These are phyloP conservation scores for Chimonanthus praecox DNA, from an alignment of 164 flowering plant genomes.

Conservation along the genomic window DNA sequence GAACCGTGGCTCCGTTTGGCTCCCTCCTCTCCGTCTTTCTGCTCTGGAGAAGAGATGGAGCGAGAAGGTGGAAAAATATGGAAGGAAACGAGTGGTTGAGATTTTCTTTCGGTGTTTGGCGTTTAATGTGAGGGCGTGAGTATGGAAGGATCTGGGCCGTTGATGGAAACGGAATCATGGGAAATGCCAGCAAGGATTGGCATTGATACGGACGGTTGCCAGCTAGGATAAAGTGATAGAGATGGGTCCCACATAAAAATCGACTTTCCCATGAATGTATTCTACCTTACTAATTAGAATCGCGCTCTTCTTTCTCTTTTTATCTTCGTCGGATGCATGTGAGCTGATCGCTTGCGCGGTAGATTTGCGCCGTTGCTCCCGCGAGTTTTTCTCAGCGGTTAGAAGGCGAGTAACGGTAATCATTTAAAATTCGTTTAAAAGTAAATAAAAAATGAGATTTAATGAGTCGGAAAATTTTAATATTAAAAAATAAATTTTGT, in stretches of 20 bases:
- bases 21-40: not conserved
- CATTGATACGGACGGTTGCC: not conserved
- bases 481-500: too few species aligned
- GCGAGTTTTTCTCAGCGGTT: too few species aligned
- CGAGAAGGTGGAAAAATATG: not conserved
- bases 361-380: too few species aligned
- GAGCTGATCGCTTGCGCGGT: too few species aligned
- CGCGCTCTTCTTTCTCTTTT: too few species aligned
- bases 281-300: too few species aligned
- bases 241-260: not conserved
- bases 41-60: not conserved
- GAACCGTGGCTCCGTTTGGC: not conserved
- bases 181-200: not conserved
- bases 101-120: not conserved
- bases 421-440: too few species aligned
- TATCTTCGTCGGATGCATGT: too few species aligned
- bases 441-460: too few species aligned
- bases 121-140: not conserved
- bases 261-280: too few species aligned
- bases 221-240: not conserved
- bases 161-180: not conserved
- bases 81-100: not conserved
- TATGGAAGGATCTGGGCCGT: conserved; percentile 2
- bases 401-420: too few species aligned
- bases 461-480: too few species aligned